Conservation (phyloP, 2,329 filamentous ascomycete genomes). For the Alternaria consortialis region DNA sequence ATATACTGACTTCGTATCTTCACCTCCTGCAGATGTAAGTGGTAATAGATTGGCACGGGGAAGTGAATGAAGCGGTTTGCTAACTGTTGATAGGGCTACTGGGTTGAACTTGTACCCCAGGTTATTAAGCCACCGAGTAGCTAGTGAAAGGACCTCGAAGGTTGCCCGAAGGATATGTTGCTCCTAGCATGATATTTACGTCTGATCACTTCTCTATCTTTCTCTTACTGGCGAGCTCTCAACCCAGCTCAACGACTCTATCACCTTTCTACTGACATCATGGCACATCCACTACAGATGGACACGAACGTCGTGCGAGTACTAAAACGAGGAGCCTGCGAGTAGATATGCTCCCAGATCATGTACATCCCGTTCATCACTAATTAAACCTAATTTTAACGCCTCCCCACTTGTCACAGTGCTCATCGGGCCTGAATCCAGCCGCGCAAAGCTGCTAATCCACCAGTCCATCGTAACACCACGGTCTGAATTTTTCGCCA, state of each 20-base stretch:
- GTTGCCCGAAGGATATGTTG: neutral
- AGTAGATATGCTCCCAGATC: neutral
- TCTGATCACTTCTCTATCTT: neutral
- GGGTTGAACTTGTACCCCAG: slow-evolving; percentile 43
- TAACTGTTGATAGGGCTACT: slow-evolving; percentile 38
- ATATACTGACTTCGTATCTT: too few species aligned
- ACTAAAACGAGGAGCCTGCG: neutral
- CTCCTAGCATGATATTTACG: neutral
- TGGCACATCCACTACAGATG: neutral
- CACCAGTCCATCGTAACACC: slow-evolving; percentile 1
- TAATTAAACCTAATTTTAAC: neutral
- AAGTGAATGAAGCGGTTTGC: neutral
- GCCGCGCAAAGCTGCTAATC: slow-evolving; percentile 5
- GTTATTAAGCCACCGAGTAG: slow-evolving; percentile 16
- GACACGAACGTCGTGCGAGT: neutral
- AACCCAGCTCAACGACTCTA: neutral
- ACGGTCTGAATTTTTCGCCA: slow-evolving; percentile 17
- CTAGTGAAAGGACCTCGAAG: neutral
- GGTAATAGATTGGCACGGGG: neutral
- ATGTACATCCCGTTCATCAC: too few species aligned
- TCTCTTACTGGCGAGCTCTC: neutral
- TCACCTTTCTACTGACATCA: neutral
- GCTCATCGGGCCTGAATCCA: neutral
- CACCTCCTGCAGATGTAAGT: slow-evolving; percentile 37
- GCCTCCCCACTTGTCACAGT: slow-evolving; percentile 9